Conservation (phyloP, 352 stramenopile genomes). For the Phytopythium chamaehyphon region DNA sequence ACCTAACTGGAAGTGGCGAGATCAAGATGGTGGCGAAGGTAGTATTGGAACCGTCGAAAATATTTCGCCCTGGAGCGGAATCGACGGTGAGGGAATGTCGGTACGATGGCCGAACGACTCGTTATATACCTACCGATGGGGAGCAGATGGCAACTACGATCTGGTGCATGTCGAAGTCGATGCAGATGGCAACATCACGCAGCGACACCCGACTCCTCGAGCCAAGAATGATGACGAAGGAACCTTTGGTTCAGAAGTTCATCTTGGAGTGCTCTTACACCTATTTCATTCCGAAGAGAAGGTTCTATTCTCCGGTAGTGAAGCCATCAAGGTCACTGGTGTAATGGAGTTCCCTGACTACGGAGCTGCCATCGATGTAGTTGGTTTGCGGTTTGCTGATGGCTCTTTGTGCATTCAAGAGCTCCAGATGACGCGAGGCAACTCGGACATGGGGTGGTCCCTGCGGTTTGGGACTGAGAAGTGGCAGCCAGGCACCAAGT, state of each 20-base stretch:
- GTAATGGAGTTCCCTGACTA: slow-evolving; percentile 86
- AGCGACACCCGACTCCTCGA: slow-evolving; percentile 66
- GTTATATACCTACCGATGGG: slow-evolving; percentile 87
- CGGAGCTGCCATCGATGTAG: slow-evolving; percentile 60
- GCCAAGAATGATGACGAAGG: slow-evolving; percentile 70
- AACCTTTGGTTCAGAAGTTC: slow-evolving; percentile 66
- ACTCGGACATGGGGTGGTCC: slow-evolving; percentile 85
- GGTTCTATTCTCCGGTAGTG: background rate
- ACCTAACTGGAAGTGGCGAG: slow-evolving; percentile 88
- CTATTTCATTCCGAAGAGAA: slow-evolving; percentile 30
- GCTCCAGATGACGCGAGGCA: slow-evolving; percentile 73
- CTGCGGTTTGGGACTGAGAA: slow-evolving; percentile 83
- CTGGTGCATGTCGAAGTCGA: slow-evolving; percentile 83
- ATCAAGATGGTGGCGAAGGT: slow-evolving; percentile 86
- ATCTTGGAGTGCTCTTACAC: slow-evolving; percentile 77
- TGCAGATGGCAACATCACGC: slow-evolving; percentile 67
- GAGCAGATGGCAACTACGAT: slow-evolving; percentile 85
- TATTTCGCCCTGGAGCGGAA: slow-evolving; percentile 83
- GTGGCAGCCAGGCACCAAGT: slow-evolving; percentile 87
- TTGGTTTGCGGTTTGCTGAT: slow-evolving; percentile 55
- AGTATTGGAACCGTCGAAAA: slow-evolving; percentile 79
- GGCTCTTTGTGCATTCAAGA: slow-evolving; percentile 70
- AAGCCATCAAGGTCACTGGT: slow-evolving; percentile 39
- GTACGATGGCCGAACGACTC: slow-evolving; percentile 87
- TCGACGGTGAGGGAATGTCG: slow-evolving; percentile 87